Base-by-base conservation (phyloP, 805 yeast species). In the Candida verbasci region DNA sequence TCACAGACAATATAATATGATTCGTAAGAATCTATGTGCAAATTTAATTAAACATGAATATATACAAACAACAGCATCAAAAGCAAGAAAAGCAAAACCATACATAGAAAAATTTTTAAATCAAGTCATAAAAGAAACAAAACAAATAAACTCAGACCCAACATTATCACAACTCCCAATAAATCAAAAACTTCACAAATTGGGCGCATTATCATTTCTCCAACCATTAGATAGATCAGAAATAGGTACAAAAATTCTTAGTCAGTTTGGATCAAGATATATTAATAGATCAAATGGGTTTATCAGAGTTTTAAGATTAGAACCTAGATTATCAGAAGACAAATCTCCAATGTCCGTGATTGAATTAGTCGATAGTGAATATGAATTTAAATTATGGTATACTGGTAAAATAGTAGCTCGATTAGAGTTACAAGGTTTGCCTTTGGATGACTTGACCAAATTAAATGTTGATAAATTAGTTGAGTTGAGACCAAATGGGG, bases 351-450 rank as follows among this genome's bases (percentile, higher is more conserved):
- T 86, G 70, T 80, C 93, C 0, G 80, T 89, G 7, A 53, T 93
- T 37, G 98, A 93, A 60, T 68, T 93, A 32, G 94, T 91, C 1
- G 96, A 85, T 48, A 55, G 68, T 1, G 65, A 55, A 3, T 61
- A 50, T 40, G 95, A 86, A 54, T 72, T 85, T 70, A 76, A 81
- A 48, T 73, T 78, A 45, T 84, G 94, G 78, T 64, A 77, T 50
- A 72, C 78, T 7, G 96, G 95, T n/a, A 76, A 86, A 57, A 70
- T 78, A 3, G 91, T 84, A 5, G 96, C 95, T n/a, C 72, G 95
- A 47, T 65, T 82, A 36, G 80, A 84, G 60, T 60, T 71, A 34
- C 86, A 81, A 52, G 77, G 74, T 3, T 58, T 73, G 37, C 74
- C 72, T 16, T 50, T 78, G 23, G 71, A 68, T 40, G 62, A 53